These are phyloP conservation scores for Pichia scutulata DNA, from an alignment of 805 yeast genomes.

Conservation along the genomic window DNA sequence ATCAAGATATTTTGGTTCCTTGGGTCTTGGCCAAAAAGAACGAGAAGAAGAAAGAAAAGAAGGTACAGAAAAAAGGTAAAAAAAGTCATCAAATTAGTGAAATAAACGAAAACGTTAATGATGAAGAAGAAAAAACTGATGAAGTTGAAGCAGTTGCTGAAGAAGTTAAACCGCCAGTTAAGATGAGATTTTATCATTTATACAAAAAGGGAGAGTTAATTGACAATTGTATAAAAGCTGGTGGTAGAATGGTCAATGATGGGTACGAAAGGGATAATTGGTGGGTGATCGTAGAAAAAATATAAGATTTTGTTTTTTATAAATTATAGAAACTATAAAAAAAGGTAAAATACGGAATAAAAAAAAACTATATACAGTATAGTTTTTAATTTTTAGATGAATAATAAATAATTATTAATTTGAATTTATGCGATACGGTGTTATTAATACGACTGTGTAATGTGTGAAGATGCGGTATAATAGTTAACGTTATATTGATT, in stretches of 20 bases:
- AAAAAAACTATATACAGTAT: too few species aligned
- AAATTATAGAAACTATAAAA: too few species aligned
- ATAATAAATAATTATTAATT: too few species aligned
- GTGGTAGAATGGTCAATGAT: constrained; percentile 53
- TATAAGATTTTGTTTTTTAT: background rate
- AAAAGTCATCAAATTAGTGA: constrained; percentile 16
- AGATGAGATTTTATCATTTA: constrained; percentile 81
- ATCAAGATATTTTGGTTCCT: constrained; percentile 90
- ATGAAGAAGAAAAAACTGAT: constrained; percentile 13
- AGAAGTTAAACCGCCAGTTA: constrained; percentile 37
- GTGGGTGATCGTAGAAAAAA: constrained; percentile 58
- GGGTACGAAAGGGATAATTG: constrained; percentile 96
- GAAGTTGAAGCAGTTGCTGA: constrained; percentile 19
- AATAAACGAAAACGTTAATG: constrained; percentile 12
- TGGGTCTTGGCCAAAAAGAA: constrained; percentile 72
- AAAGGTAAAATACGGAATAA: background rate
- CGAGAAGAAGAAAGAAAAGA: constrained; percentile 11
- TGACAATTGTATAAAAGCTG: constrained; percentile 62
- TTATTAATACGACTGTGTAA: too few species aligned
- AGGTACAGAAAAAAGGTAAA: background rate
- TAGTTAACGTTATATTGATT: too few species aligned
- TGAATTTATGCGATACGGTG: too few species aligned
- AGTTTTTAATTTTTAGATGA: too few species aligned
- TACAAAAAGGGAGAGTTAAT: constrained; percentile 79
- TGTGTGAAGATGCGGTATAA: too few species aligned